Percentiles rank a stretch among this genome's conserved stretches.
phyloP scores from a whole-genome alignment of 148 eudicot species.

The Polygonum maritimum region DNA sequence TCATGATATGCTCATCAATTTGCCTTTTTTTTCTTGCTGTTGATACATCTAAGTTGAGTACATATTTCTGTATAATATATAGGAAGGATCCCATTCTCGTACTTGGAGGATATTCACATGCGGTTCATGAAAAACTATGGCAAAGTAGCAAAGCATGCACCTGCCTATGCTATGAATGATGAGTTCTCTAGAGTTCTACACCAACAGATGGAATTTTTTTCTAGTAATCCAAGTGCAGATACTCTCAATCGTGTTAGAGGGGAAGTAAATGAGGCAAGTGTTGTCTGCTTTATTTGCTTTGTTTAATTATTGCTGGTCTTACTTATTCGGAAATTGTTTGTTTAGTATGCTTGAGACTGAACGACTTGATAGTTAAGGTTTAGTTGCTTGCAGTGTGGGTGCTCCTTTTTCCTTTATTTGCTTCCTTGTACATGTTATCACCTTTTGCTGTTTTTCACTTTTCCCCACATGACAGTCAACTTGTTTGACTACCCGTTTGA shows the following conservation, averaged over 20 bases:
- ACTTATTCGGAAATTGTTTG: background rate
- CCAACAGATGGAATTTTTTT: constrained; percentile 80
- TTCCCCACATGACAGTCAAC: background rate
- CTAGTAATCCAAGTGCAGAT: constrained; percentile 83
- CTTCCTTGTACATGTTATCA: background rate
- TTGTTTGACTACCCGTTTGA: background rate
- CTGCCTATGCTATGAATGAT: constrained; percentile 94
- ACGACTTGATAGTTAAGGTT: background rate
- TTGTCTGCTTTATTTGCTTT: background rate
- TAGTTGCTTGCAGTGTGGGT: background rate
- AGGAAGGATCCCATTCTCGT: constrained; percentile 96
- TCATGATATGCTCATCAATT: background rate
- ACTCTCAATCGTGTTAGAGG: constrained; percentile 91
- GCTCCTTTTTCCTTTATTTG: background rate
- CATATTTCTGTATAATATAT: background rate
- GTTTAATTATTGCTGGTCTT: background rate
- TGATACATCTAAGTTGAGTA: background rate
- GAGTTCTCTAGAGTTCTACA: constrained; percentile 78
- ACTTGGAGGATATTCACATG: constrained; percentile 94
- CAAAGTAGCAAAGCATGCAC: constrained; percentile 68
- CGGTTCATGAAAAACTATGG: constrained; percentile 97
- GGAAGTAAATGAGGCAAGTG: constrained; percentile 85
- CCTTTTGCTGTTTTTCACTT: background rate
- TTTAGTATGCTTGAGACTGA: background rate
- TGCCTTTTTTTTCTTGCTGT: background rate